phyloP scores from a whole-genome alignment of 129 eudicot genomes.

The Erigeron canadensis region DNA sequence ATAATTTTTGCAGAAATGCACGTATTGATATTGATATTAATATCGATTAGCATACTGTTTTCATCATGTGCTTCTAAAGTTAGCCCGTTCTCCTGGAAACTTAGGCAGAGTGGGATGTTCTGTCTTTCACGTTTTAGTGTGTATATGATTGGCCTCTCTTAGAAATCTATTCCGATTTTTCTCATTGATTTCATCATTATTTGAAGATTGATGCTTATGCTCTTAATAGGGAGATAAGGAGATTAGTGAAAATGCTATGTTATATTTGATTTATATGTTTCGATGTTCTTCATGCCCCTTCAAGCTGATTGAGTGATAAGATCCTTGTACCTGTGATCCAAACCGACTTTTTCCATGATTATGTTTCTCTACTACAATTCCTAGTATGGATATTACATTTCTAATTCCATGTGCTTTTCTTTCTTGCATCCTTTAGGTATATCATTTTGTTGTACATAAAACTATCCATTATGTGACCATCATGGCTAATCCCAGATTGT shows the following conservation, averaged over 20 bases:
- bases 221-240: neutral
- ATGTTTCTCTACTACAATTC: neutral
- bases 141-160: neutral
- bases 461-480: neutral
- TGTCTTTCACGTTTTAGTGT: neutral
- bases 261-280: conserved; percentile 6
- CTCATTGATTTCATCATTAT: neutral
- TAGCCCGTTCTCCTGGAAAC: too few relatives aligned
- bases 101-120: neutral
- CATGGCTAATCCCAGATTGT: neutral
- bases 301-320: neutral
- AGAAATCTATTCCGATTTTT: neutral
- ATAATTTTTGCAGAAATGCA: neutral
- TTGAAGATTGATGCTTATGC: neutral
- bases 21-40: neutral
- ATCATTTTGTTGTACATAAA: neutral
- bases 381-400: neutral
- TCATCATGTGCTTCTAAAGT: neutral
- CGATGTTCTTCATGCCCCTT: neutral
- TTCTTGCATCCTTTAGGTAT: neutral
- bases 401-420: neutral
- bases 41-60: neutral
- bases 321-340: conserved; percentile 7
- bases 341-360: neutral
- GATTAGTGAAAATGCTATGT: neutral